A percentile compares a stretch with the other conserved stretches of the same genome.
Conservation (phyloP, 2,329 filamentous ascomycete species). For the Hymenoscyphus fructigenus region DNA sequence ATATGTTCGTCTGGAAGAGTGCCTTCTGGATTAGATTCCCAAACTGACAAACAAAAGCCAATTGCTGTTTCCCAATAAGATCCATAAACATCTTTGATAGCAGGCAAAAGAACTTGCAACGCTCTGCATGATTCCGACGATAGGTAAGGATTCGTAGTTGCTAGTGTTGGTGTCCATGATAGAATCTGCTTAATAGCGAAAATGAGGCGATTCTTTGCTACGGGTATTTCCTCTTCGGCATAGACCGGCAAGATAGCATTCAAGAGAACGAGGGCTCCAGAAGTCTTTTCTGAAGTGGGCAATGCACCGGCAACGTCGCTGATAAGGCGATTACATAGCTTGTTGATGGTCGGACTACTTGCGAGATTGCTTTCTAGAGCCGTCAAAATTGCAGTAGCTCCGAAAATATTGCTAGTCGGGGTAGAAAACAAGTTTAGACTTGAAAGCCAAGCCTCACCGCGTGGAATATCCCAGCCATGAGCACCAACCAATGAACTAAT, state of each 20-base stretch:
- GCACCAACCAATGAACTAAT: conserved; percentile 47
- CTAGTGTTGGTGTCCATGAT: conserved; percentile 61
- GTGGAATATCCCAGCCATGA: conserved; percentile 45
- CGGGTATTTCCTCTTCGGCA: conserved; percentile 51
- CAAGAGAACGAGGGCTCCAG: conserved; percentile 52
- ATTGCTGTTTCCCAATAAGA: conserved; percentile 76
- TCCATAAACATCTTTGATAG: conserved; percentile 80
- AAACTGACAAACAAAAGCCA: conserved; percentile 57
- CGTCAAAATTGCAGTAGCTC: conserved; percentile 49
- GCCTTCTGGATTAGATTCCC: conserved; percentile 47
- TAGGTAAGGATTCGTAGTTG: conserved; percentile 46
- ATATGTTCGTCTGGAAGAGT: conserved; percentile 49
- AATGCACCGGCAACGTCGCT: conserved; percentile 58
- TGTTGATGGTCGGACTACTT: conserved; percentile 49
- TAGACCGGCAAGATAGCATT: conserved; percentile 54
- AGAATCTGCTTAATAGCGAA: conserved; percentile 81
- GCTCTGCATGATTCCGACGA: conserved; percentile 54
- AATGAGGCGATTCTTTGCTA: conserved; percentile 53
- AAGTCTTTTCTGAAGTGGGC: conserved; percentile 44
- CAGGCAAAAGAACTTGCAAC: conserved; percentile 64
- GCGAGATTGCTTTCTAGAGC: conserved; percentile 52
- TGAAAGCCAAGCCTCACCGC: conserved; percentile 49
- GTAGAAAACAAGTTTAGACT: conserved; percentile 49
- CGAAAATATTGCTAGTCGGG: conserved; percentile 47
- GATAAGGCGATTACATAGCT: conserved; percentile 58